phyloP scores from a whole-genome alignment of 1,139 yeast genomes.

The Saccharomyces uvarum region DNA sequence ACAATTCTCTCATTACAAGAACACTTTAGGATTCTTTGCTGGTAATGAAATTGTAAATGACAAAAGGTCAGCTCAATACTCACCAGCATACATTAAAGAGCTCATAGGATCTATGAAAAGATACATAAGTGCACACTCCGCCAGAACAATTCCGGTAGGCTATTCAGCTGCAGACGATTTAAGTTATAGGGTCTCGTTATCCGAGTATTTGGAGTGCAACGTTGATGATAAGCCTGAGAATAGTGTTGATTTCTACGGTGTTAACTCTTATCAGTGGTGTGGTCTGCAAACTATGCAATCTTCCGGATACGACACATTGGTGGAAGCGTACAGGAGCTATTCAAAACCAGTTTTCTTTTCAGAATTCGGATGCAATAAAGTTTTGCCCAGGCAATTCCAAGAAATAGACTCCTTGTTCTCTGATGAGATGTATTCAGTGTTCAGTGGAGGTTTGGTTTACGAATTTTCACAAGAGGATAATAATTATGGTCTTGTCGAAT shows the following conservation, averaged over 20 bases:
- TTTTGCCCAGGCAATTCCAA: constrained; percentile 69
- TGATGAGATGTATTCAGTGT: constrained; percentile 65
- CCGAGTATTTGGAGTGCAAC: constrained; percentile 75
- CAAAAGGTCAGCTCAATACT: constrained; percentile 55
- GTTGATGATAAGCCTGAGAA: constrained; percentile 42
- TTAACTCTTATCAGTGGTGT: constrained; percentile 96
- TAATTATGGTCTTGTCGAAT: constrained; percentile 76
- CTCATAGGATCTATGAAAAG: constrained; percentile 71
- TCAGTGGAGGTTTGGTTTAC: constrained; percentile 89
- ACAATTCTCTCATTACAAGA: constrained; percentile 76
- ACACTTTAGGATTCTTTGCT: constrained; percentile 86
- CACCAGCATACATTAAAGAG: constrained; percentile 71
- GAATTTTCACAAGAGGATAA: constrained; percentile 86
- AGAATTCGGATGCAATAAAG: constrained; percentile 89
- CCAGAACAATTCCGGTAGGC: constrained; percentile 78
- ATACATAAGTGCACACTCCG: constrained; percentile 52
- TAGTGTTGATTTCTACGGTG: constrained; percentile 86
- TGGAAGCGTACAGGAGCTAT: constrained; percentile 59
- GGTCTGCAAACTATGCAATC: constrained; percentile 76
- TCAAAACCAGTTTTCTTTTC: constrained; percentile 79
- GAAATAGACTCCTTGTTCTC: constrained; percentile 72
- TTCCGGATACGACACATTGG: constrained; percentile 75
- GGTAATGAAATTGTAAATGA: constrained; percentile 92
- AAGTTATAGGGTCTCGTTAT: constrained; percentile 62
- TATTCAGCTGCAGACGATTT: constrained; percentile 95